Conservation (phyloP, 2,329 filamentous ascomycete genomes). For the Colletotrichum ledebouriae region DNA sequence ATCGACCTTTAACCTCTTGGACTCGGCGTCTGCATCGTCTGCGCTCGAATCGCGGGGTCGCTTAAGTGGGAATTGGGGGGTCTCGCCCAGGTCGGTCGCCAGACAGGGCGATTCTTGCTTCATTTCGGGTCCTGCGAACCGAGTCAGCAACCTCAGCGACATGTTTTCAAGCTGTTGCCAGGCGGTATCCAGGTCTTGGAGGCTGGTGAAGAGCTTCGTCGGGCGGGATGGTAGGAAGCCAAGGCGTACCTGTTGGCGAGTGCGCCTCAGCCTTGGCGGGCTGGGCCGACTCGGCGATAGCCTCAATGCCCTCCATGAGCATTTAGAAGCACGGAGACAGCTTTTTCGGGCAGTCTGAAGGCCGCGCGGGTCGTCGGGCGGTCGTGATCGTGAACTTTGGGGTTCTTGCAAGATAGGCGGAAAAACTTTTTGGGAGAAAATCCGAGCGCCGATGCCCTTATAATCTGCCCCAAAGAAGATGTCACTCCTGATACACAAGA, state of each 20-base stretch:
- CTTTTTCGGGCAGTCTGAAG: slow-evolving; percentile 22
- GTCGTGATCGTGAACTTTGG: slow-evolving; percentile 25
- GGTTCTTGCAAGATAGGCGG: slow-evolving; percentile 48
- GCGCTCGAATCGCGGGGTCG: slow-evolving; percentile 52
- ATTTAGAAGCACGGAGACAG: slow-evolving; percentile 38
- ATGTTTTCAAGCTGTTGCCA: slow-evolving; percentile 11
- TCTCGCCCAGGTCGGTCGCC: slow-evolving; percentile 49
- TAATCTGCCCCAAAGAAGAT: slow-evolving; percentile 56
- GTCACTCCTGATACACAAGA: slow-evolving; percentile 56
- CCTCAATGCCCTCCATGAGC: slow-evolving; percentile 48
- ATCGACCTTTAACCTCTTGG: slow-evolving; percentile 47
- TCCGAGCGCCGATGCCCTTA: slow-evolving; percentile 54
- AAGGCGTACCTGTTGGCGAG: slow-evolving; percentile 53
- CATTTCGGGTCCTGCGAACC: slow-evolving; percentile 49
- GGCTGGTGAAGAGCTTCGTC: slow-evolving; percentile 38
- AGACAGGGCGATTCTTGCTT: slow-evolving; percentile 55
- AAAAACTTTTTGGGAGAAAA: slow-evolving; percentile 59
- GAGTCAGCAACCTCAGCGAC: slow-evolving; percentile 46
- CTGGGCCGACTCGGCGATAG: slow-evolving; percentile 58
- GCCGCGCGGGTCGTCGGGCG: slow-evolving; percentile 35
- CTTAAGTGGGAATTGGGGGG: slow-evolving; percentile 54
- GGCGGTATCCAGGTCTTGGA: slow-evolving; percentile 31
- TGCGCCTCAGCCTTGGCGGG: slow-evolving; percentile 52
- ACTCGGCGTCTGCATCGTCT: slow-evolving; percentile 49
- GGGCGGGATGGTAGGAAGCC: slow-evolving; percentile 22